Base-by-base conservation (phyloP, 352 stramenopile species). In the Pilasporangium apinafurcum region DNA sequence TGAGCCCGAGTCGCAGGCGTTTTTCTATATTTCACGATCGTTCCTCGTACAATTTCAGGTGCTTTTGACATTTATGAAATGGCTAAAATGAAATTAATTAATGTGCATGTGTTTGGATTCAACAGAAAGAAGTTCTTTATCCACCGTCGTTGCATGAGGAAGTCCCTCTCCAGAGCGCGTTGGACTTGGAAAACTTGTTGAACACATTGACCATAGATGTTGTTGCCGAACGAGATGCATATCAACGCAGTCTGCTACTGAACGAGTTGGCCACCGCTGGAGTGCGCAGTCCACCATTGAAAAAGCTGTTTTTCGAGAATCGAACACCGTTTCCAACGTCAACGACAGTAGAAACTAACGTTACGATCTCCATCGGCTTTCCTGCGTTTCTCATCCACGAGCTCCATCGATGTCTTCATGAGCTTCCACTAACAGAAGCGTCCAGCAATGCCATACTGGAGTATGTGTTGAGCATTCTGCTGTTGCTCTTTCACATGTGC, bases 301-400 rank as follows among this genome's bases (percentile, higher is more conserved):
- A 70, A 44, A 46, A 53, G 13, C 61, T 82, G 28, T 76, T 80
- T 53, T 83, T 87, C 18, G 53, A 65, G 39, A 56, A 84, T 46
- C 61, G 63, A 10, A 73, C 57, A 29, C 57, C 56, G 13, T 16
- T 65, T 21, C 31, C 5, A 21, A 8, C 8, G 16, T 4, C 17
- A 28, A 29, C 18, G n/a, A n/a, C n/a, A n/a, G n/a, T n/a, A n/a
- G n/a, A n/a, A n/a, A n/a, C n/a, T n/a, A n/a, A n/a, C n/a, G n/a
- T n/a, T n/a, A n/a, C n/a, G 16, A 45, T 40, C n/a, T 50, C 24
- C 33, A 51, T 39, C 13, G 66, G 68, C 27, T 45, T 85, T 12
- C 34, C 44, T 10, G 37, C 34, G 1, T 61, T 67, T 20, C 39
- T 79, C 4, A 31, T 63, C 7, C 36, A 55, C 5, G 63, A 82